A percentile compares a stretch with the other conserved stretches of the same genome.
Conservation (phyloP, 1,284 basidiomycete genomes). For the Heliocybe sulcata region DNA sequence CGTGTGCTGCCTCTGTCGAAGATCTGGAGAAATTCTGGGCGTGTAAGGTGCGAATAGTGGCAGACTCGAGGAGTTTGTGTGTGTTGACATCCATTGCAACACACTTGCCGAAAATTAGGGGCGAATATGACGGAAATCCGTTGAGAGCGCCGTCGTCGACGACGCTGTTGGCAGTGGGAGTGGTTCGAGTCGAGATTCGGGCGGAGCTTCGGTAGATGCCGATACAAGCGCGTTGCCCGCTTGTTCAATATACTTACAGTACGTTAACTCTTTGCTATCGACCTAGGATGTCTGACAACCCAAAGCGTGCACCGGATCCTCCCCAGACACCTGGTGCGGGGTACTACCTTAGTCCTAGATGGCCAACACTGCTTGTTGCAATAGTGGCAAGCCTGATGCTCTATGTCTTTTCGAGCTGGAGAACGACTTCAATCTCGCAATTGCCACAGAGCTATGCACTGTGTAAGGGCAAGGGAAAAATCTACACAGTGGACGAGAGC, state of each 20-base stretch:
- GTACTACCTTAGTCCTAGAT: not conserved
- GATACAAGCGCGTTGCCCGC: not conserved
- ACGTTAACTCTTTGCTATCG: too few relatives aligned
- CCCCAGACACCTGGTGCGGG: too few relatives aligned
- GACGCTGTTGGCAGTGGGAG: not conserved
- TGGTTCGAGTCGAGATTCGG: not conserved
- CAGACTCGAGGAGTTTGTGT: constrained; percentile 56
- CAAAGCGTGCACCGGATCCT: not conserved
- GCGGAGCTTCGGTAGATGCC: not conserved
- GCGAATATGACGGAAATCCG: not conserved
- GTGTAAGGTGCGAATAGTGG: constrained; percentile 61
- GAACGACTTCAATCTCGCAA: not conserved
- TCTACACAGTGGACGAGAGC: constrained; percentile 47
- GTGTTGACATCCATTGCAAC: constrained; percentile 21
- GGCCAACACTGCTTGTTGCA: not conserved
- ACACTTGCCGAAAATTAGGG: not conserved
- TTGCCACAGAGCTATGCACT: not conserved
- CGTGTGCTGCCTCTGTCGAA: constrained; percentile 58
- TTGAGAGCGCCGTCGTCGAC: not conserved
- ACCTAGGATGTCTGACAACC: not conserved
- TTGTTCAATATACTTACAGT: not conserved
- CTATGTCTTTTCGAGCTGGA: not conserved
- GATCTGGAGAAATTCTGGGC: constrained; percentile 68
- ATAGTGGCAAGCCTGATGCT: not conserved
- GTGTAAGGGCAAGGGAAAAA: not conserved